Evolutionary conservation across 768 basidiomycete species (phyloP).

Genomic region (Rossbeevera mucosa): DNA sequence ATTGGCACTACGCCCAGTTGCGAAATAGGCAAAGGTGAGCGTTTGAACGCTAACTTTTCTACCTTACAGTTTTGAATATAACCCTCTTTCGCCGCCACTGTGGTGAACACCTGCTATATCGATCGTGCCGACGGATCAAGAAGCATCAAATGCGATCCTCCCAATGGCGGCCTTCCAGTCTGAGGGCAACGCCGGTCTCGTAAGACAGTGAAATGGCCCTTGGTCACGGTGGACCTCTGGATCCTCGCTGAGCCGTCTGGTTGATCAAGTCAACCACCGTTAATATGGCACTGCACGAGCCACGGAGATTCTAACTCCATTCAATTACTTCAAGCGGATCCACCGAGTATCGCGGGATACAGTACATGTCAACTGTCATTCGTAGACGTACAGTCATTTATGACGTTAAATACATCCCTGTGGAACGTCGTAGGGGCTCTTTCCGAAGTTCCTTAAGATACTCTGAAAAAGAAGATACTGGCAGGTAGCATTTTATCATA

Average conservation of each 20-base stretch:
- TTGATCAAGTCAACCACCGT: background rate
- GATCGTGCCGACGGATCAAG: background rate
- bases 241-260: background rate
- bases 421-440: background rate
- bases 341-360: conserved; percentile 3
- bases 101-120: background rate
- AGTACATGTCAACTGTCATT: background rate
- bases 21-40: background rate
- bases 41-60: background rate
- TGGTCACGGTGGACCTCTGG: too few relatives aligned
- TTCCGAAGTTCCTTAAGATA: background rate
- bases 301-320: background rate
- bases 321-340: background rate
- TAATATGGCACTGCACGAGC: background rate
- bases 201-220: background rate
- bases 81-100: background rate
- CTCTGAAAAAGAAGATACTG: background rate
- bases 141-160: background rate
- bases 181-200: background rate
- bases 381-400: background rate
- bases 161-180: background rate
- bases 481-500: background rate
- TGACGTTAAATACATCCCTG: background rate
- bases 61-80: background rate
- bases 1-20: background rate